Evolutionary conservation across 2,329 filamentous ascomycete genomes (phyloP).

Genomic region (Fusarium concolor): DNA sequence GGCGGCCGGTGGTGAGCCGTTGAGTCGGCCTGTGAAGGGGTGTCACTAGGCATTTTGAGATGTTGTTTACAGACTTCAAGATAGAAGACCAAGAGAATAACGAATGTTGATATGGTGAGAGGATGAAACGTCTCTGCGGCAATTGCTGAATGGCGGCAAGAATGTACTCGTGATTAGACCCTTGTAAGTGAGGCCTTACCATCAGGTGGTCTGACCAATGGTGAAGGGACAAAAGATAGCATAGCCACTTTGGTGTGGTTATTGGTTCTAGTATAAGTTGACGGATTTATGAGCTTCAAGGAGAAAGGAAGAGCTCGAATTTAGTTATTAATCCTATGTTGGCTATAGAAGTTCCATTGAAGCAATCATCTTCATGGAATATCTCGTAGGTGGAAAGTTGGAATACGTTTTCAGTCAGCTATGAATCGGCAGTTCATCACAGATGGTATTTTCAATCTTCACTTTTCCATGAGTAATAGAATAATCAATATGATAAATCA

Average conservation of each 20-base stretch:
- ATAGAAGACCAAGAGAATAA: not conserved
- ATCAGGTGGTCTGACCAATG: conserved; percentile 32
- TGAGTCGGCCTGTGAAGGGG: conserved; percentile 26
- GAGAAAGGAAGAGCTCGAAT: not conserved
- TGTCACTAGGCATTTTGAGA: conserved; percentile 30
- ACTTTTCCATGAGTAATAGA: not conserved
- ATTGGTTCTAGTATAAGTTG: not conserved
- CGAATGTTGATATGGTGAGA: not conserved
- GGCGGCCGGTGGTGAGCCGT: conserved; percentile 20
- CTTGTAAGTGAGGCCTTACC: conserved; percentile 34
- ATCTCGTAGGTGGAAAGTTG: not conserved
- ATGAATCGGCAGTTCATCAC: not conserved
- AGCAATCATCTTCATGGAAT: not conserved
- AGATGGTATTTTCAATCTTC: not conserved
- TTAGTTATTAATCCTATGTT: not conserved
- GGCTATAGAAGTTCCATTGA: no score
- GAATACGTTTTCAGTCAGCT: not conserved
- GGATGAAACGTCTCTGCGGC: not conserved
- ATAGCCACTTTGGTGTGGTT: not conserved
- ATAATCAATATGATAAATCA: conserved; percentile 33
- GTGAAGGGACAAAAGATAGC: conserved; percentile 7
- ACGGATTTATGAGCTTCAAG: not conserved
- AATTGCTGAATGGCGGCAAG: conserved; percentile 8
- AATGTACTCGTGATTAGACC: conserved; percentile 33
- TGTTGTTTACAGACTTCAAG: not conserved